A percentile compares a stretch with the other conserved stretches of the same genome.
phyloP scores from a whole-genome alignment of 2,329 filamentous ascomycete species.

The Graphilbum ipis-grandicollis region DNA sequence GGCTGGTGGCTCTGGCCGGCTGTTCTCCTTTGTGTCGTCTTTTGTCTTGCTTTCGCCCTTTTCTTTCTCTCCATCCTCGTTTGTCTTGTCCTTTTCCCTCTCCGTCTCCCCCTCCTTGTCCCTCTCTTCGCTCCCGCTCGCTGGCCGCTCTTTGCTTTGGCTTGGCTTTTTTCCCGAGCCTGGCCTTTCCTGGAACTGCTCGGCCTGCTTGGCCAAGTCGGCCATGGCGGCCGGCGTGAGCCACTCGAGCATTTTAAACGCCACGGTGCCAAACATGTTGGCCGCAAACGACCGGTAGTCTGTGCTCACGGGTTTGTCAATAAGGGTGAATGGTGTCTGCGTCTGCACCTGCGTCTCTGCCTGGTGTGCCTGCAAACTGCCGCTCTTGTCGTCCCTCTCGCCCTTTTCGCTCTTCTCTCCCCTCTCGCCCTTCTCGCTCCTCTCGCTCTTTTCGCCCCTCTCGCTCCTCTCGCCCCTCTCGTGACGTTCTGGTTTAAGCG shows the following conservation, averaged over 20 bases:
- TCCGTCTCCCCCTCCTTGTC: background rate
- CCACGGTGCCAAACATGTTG: conserved; percentile 46
- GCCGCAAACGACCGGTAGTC: conserved; percentile 44
- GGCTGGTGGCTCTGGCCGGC: background rate
- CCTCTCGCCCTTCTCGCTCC: no score
- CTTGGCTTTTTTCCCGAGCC: background rate
- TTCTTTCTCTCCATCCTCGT: background rate
- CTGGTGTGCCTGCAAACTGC: no score
- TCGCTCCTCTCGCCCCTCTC: no score
- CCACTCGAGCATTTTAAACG: conserved; percentile 56
- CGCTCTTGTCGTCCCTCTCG: no score
- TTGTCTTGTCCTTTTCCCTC: no score
- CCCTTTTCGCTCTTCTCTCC: no score
- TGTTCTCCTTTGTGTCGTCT: background rate
- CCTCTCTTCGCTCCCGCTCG: no score
- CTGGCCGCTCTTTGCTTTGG: no score
- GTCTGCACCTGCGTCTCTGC: no score
- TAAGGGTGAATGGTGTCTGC: conserved; percentile 20
- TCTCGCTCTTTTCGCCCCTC: no score
- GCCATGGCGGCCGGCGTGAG: conserved; percentile 41
- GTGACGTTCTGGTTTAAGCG: no score
- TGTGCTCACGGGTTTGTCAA: conserved; percentile 29
- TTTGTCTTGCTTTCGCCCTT: background rate
- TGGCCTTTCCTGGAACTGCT: conserved; percentile 10
- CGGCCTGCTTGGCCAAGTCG: conserved; percentile 25